A percentile compares a stretch with the other conserved stretches of the same genome.
Conservation (phyloP, 352 stramenopile species). For the Pythium rhizo-oryzae region DNA sequence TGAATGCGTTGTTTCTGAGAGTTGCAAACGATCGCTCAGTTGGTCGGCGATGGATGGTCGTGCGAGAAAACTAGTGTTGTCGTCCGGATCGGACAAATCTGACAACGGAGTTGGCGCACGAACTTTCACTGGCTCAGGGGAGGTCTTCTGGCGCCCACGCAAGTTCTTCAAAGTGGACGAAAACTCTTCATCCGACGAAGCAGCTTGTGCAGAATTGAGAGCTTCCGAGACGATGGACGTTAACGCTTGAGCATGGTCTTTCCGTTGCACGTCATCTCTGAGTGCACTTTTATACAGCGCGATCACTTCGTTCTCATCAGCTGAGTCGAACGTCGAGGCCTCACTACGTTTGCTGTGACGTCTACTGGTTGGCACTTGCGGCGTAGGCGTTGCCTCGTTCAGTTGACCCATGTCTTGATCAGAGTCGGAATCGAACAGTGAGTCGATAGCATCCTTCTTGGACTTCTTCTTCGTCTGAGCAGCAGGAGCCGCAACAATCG, state of each 20-base stretch:
- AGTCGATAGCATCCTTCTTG: constrained; percentile 59
- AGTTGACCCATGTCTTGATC: constrained; percentile 49
- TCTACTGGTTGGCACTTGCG: neutral
- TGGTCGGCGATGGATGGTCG: neutral
- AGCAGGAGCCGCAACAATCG: neutral
- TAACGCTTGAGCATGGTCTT: neutral
- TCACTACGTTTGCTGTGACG: neutral
- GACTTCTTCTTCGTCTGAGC: constrained; percentile 1
- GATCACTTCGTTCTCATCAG: neutral
- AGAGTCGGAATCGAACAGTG: constrained; percentile 57
- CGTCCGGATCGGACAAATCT: neutral
- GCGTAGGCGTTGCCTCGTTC: constrained; percentile 19
- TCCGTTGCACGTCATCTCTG: neutral
- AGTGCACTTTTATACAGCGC: neutral
- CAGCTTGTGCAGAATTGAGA: neutral
- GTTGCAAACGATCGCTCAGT: neutral
- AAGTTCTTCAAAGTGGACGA: constrained; percentile 25
- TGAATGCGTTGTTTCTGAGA: neutral
- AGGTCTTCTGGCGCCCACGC: constrained; percentile 1
- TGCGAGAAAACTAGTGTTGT: neutral
- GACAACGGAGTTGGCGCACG: neutral
- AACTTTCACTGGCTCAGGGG: neutral
- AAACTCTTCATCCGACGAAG: constrained; percentile 35
- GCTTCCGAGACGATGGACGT: neutral
- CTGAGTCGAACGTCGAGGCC: neutral